Percentiles rank a stretch among this genome's conserved stretches.
These are phyloP conservation scores for Letharia lupina DNA, from an alignment of 495 filamentous ascomycete species.

Conservation along the genomic window DNA sequence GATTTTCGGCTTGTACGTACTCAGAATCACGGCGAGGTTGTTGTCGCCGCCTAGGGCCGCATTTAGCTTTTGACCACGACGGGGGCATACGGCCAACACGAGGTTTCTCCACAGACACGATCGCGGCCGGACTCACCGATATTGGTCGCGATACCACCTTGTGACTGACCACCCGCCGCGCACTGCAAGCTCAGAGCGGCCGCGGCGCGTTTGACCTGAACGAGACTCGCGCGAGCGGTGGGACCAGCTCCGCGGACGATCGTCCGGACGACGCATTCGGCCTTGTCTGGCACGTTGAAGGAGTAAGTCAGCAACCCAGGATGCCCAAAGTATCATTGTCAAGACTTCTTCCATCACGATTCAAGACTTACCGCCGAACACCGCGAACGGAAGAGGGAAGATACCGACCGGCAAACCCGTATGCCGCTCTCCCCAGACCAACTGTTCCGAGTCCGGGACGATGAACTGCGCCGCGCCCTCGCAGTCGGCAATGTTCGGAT, in stretches of 20 bases:
- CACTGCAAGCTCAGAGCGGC: background rate
- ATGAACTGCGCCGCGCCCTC: background rate
- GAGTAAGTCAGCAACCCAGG: background rate
- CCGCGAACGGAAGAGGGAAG: background rate
- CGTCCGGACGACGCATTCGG: background rate
- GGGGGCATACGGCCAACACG: background rate
- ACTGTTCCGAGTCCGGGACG: background rate
- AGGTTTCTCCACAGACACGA: background rate
- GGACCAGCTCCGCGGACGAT: background rate
- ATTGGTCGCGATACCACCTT: background rate
- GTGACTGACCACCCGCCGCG: background rate
- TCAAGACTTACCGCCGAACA: background rate
- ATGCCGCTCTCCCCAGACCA: background rate
- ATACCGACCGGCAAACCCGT: background rate
- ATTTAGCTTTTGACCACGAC: background rate
- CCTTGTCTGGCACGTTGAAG: background rate
- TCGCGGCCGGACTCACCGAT: background rate
- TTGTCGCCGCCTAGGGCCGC: background rate
- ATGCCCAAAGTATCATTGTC: background rate
- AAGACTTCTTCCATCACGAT: background rate
- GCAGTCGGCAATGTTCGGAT: background rate
- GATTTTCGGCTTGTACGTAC: background rate
- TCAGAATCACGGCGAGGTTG: background rate
- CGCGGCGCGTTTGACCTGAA: background rate
- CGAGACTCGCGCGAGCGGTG: background rate